Evolutionary conservation across 179 eudicot genomes (phyloP).

Genomic region (Vitellaria paradoxa): DNA sequence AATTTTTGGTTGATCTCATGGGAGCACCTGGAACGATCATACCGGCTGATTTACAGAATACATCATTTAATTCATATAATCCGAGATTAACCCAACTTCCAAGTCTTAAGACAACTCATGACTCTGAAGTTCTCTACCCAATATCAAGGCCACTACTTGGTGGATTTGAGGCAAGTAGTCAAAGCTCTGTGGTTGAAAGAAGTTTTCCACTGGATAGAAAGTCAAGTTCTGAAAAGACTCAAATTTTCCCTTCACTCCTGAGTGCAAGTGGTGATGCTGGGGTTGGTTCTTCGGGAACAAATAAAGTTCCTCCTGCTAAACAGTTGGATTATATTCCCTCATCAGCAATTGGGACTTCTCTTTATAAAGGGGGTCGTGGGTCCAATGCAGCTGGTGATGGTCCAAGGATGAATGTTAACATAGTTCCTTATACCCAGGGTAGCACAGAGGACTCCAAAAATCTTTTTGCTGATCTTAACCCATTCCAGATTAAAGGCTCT

Average conservation of each 20-base stretch:
- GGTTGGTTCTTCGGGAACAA: slow-evolving; percentile 58
- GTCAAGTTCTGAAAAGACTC: slow-evolving; percentile 31
- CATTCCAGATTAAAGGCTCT: slow-evolving; percentile 74
- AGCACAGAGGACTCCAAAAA: slow-evolving; percentile 63
- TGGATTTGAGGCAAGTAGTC: slow-evolving; percentile 23
- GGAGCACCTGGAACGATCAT: slow-evolving; percentile 96
- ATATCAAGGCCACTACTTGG: slow-evolving; percentile 27
- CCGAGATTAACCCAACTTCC: slow-evolving; percentile 49
- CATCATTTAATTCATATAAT: slow-evolving; percentile 42
- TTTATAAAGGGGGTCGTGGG: slow-evolving; percentile 80
- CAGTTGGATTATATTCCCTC: slow-evolving; percentile 60
- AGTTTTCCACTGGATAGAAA: slow-evolving; percentile 27
- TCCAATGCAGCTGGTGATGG: slow-evolving; percentile 74
- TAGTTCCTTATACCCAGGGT: slow-evolving; percentile 68
- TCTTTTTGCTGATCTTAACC: slow-evolving; percentile 96
- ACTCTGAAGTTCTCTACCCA: slow-evolving; percentile 34
- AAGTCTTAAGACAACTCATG: slow-evolving; percentile 37
- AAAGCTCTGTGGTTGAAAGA: slow-evolving; percentile 31
- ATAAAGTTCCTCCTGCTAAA: slow-evolving; percentile 36
- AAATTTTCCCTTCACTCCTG: slow-evolving; percentile 40
- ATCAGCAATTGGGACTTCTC: slow-evolving; percentile 66
- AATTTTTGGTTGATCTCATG: slow-evolving; percentile 98
- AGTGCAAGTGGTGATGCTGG: slow-evolving; percentile 38
- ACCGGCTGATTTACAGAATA: slow-evolving; percentile 73
- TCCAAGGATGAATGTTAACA: slow-evolving; percentile 77